phyloP scores from a whole-genome alignment of 192 early-diverging fungal species.

The Umbelopsis sp. region DNA sequence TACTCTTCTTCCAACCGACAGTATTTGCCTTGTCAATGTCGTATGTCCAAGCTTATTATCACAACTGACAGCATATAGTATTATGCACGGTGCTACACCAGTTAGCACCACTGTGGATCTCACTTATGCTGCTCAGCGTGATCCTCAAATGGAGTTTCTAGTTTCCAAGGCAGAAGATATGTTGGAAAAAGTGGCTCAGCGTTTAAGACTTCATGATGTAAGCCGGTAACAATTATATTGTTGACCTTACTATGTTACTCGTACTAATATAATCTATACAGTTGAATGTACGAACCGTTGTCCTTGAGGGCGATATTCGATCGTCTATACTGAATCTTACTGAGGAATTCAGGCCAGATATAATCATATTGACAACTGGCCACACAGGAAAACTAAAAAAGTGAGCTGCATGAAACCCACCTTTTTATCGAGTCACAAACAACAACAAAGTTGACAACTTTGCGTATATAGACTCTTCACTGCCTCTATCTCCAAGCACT shows the following conservation, averaged over 20 bases:
- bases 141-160: background rate
- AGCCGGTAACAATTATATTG: background rate
- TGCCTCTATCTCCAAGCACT: background rate
- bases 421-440: too few relatives aligned
- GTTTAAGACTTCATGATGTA: background rate
- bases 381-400: background rate
- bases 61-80: background rate
- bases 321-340: background rate
- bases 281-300: slow-evolving; percentile 12
- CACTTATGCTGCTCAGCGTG: background rate
- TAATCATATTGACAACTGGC: background rate
- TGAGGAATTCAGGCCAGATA: slow-evolving; percentile 1
- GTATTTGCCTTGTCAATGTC: slow-evolving; percentile 15
- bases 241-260: background rate
- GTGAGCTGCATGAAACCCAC: background rate
- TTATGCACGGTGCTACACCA: background rate
- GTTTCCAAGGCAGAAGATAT: slow-evolving; percentile 2
- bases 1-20: background rate
- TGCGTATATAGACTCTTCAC: background rate
- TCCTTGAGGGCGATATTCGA: background rate
- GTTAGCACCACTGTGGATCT: background rate
- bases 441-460: background rate
- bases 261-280: background rate
- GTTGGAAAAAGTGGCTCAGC: background rate
- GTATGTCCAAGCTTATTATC: background rate